phyloP scores from a whole-genome alignment of 177 flowering plant species.

The Vitis hybrid region DNA sequence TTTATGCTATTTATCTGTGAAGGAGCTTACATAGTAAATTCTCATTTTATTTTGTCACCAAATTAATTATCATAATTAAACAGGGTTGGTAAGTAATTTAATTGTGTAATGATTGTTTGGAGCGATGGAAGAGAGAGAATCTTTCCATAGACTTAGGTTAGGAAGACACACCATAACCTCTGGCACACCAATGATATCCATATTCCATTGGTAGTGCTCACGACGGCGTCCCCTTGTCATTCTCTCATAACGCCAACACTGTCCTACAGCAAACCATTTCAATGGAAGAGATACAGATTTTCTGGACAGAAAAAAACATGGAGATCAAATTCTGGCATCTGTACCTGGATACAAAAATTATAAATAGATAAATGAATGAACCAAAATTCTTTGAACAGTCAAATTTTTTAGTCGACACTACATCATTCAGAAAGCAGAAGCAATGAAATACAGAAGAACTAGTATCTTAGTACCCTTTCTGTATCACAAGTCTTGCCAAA shows the following conservation, averaged over 20 bases:
- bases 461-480: slow-evolving; percentile 71
- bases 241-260: slow-evolving; percentile 97
- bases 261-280: slow-evolving; percentile 98
- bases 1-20: no score
- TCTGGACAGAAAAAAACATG: slow-evolving; percentile 76
- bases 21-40: no score
- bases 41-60: no score
- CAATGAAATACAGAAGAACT: slow-evolving; percentile 1
- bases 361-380: slow-evolving; percentile 27
- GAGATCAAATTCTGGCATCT: slow-evolving; percentile 63
- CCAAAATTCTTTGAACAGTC: slow-evolving; percentile 7
- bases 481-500: slow-evolving; percentile 88
- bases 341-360: slow-evolving; percentile 52
- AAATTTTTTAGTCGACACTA: neutral
- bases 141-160: neutral
- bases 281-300: slow-evolving; percentile 84
- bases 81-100: neutral
- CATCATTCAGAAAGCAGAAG: neutral
- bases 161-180: slow-evolving; percentile 60
- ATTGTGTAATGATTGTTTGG: neutral
- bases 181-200: slow-evolving; percentile 95
- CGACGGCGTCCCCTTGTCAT: slow-evolving; percentile 96
- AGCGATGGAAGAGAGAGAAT: no score
- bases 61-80: no score
- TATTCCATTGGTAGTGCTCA: slow-evolving; percentile 99